Percentiles rank a stretch among this genome's conserved stretches.
phyloP scores from a whole-genome alignment of 225 moss, liverwort and hornwort genomes.

The Sphagnum contortum region DNA sequence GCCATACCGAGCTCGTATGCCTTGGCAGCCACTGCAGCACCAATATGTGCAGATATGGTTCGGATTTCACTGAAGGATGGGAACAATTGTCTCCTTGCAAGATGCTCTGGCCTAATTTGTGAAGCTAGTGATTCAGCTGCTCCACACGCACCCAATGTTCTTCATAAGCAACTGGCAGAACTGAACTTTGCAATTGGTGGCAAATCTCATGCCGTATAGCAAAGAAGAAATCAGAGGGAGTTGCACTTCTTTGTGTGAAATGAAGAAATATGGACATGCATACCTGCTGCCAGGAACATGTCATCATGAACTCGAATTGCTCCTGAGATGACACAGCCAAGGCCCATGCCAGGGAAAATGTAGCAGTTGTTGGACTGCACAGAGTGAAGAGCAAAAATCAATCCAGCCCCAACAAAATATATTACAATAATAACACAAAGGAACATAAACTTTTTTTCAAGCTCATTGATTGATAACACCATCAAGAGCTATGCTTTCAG shows the following conservation, averaged over 20 bases:
- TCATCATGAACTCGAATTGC: slow-evolving; percentile 67
- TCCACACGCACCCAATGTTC: too few species aligned
- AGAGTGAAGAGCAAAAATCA: slow-evolving; percentile 4
- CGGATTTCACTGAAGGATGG: slow-evolving; percentile 30
- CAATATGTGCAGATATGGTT: slow-evolving; percentile 26
- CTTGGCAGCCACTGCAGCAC: slow-evolving; percentile 25
- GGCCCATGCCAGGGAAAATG: slow-evolving; percentile 81
- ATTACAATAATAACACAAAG: too few species aligned
- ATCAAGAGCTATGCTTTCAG: too few species aligned
- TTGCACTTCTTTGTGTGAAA: too few species aligned
- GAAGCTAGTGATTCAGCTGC: slow-evolving; percentile 28
- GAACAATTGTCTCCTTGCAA: slow-evolving; percentile 17
- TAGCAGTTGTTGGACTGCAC: slow-evolving; percentile 83
- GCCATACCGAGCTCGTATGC: slow-evolving; percentile 23
- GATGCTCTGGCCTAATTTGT: slow-evolving; percentile 19
- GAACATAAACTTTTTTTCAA: too few species aligned
- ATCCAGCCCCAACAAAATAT: too few species aligned
- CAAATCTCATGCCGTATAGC: too few species aligned
- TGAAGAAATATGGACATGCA: too few species aligned
- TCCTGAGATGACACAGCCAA: slow-evolving; percentile 69
- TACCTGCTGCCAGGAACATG: slow-evolving; percentile 73
- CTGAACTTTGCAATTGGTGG: too few species aligned
- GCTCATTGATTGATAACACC: too few species aligned
- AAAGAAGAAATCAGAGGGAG: too few species aligned
- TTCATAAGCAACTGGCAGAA: too few species aligned